Percentiles rank a stretch among this genome's conserved stretches.
Conservation (phyloP, 495 filamentous ascomycete species). For the Hypoxylon lenormandii region DNA sequence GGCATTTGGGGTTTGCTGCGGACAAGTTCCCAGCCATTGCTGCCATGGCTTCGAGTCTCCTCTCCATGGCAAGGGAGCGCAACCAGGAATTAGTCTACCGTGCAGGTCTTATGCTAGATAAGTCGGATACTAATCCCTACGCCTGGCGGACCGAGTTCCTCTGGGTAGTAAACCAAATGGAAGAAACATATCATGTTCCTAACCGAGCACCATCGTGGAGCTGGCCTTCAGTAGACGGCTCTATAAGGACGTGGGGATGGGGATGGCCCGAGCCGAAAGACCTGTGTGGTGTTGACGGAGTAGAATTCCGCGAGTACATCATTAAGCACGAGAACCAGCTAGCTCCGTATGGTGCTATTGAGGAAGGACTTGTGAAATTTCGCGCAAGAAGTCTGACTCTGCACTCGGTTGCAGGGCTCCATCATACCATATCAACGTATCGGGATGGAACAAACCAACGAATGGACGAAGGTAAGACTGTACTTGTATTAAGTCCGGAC, state of each 20-base stretch:
- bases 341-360: constrained; percentile 29
- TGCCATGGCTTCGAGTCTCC: constrained; percentile 32
- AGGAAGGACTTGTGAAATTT: constrained; percentile 23
- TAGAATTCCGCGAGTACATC: constrained; percentile 3
- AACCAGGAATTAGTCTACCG: constrained; percentile 28
- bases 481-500: constrained; percentile 15
- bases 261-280: background rate
- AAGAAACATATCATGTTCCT: constrained; percentile 1
- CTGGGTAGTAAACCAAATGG: constrained; percentile 20
- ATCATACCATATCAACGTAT: constrained; percentile 1
- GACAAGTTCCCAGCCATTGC: constrained; percentile 45
- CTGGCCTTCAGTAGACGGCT: constrained; percentile 25
- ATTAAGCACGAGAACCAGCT: constrained; percentile 16
- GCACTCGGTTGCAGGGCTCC: background rate
- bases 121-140: constrained; percentile 11
- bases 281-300: constrained; percentile 7
- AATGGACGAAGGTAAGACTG: background rate
- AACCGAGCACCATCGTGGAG: constrained; percentile 16
- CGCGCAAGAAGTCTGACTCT: constrained; percentile 1
- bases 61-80: constrained; percentile 23
- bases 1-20: constrained; percentile 15
- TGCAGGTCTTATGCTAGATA: constrained; percentile 37
- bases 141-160: constrained; percentile 32
- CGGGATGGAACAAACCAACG: background rate
- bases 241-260: constrained; percentile 14